Percentiles rank a stretch among this genome's conserved stretches.
Evolutionary conservation across 2,329 filamentous ascomycete species (phyloP).

Genomic region (Claviceps sp.): DNA sequence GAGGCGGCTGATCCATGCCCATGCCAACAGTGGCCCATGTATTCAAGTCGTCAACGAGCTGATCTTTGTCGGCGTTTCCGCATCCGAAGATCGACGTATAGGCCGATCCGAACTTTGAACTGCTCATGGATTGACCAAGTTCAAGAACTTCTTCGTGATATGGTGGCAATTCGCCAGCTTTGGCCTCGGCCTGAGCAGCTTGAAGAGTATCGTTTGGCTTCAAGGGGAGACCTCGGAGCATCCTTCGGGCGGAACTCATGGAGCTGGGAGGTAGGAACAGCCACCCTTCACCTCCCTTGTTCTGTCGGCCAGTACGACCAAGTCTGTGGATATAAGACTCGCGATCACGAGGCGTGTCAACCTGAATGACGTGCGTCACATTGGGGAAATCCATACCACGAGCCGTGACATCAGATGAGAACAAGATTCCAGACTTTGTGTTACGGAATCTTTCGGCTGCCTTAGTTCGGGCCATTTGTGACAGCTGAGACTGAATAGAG

Average conservation of each 20-base stretch:
- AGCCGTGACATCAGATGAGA: constrained; percentile 70
- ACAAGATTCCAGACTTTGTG: constrained; percentile 48
- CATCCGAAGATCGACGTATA: constrained; percentile 48
- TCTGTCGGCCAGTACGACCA: constrained; percentile 63
- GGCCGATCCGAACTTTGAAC: constrained; percentile 19
- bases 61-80: constrained; percentile 24
- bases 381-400: constrained; percentile 74
- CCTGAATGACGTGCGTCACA: constrained; percentile 67
- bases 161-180: constrained; percentile 32
- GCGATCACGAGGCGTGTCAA: constrained; percentile 49
- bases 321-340: constrained; percentile 68
- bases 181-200: constrained; percentile 35
- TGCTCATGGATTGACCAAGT: constrained; percentile 29
- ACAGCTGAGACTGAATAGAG: constrained; percentile 69
- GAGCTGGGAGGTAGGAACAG: constrained; percentile 48
- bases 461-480: constrained; percentile 54
- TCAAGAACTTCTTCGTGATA: constrained; percentile 30
- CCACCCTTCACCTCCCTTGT: constrained; percentile 60
- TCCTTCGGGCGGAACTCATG: constrained; percentile 28
- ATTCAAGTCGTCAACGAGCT: constrained; percentile 37
- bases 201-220: constrained; percentile 38
- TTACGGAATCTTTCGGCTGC: constrained; percentile 60
- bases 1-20: constrained; percentile 37
- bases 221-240: constrained; percentile 48
- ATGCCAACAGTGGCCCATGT: constrained; percentile 36